phyloP scores from a whole-genome alignment of 768 basidiomycete species.

The Russula sp. region DNA sequence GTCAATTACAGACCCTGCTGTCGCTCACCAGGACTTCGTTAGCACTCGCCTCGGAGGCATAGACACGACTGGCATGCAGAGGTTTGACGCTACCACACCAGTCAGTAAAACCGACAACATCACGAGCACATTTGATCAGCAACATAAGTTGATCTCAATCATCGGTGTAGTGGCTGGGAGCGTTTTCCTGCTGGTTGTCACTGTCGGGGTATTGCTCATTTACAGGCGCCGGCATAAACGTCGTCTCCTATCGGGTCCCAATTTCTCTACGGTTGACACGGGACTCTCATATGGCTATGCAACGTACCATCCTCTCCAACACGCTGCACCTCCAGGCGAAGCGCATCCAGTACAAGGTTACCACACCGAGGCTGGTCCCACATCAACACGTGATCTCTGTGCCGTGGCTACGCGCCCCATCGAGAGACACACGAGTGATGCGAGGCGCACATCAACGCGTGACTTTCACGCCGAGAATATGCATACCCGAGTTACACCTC shows the following conservation, averaged over 20 bases:
- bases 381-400: neutral
- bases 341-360: slow-evolving; percentile 2
- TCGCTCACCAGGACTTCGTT: slow-evolving; percentile 36
- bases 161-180: neutral
- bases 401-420: too few species aligned
- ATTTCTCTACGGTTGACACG: neutral
- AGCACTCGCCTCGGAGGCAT: slow-evolving; percentile 27
- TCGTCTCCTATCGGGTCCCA: neutral
- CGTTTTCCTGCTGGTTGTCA: neutral
- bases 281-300: neutral
- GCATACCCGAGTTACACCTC: neutral
- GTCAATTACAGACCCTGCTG: slow-evolving; percentile 44
- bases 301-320: slow-evolving; percentile 10
- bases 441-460: too few species aligned
- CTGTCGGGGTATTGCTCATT: neutral
- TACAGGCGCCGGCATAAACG: neutral
- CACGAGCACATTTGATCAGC: neutral
- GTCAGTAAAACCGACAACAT: neutral
- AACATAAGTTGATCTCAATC: neutral
- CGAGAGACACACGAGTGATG: too few species aligned
- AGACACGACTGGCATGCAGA: slow-evolving; percentile 13
- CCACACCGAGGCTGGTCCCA: neutral
- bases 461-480: neutral
- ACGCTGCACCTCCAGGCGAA: slow-evolving; percentile 15
- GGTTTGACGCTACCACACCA: neutral